These are phyloP conservation scores for Cytospora mali DNA, from an alignment of 2,329 filamentous ascomycete genomes.

Conservation along the genomic window DNA sequence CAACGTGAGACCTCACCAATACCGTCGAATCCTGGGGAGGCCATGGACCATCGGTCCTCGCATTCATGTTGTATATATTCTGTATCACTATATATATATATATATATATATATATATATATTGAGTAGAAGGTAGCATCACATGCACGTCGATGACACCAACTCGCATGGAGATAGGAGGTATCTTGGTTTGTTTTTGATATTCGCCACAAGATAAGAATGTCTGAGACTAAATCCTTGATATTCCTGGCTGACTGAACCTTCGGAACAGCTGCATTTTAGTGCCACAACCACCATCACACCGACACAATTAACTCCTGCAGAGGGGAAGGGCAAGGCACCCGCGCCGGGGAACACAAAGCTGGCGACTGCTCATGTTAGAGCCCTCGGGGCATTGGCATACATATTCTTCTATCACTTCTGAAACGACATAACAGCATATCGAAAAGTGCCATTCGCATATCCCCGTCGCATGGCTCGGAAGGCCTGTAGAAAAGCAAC, in stretches of 20 bases:
- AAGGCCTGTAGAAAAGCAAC: constrained; percentile 64
- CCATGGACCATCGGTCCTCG: background rate
- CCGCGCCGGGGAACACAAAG: no score
- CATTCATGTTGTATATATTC: background rate
- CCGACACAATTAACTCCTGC: no score
- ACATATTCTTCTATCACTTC: constrained; percentile 39
- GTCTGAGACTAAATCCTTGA: background rate
- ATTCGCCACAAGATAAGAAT: background rate
- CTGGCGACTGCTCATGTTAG: no score
- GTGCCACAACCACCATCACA: no score
- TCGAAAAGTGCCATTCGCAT: constrained; percentile 59
- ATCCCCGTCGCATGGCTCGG: constrained; percentile 62
- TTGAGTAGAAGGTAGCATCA: background rate
- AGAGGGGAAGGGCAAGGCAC: no score
- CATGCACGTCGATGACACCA: background rate
- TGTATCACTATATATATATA: background rate
- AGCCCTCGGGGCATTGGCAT: no score
- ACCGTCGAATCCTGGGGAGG: no score
- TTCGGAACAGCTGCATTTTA: background rate
- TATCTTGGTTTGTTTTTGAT: background rate
- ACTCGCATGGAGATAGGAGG: background rate
- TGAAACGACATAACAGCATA: constrained; percentile 62
- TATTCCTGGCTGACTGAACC: background rate
- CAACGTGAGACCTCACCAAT: background rate
- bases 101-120: no score